These are phyloP conservation scores for Dissophora ornata DNA, from an alignment of 192 early-diverging fungal genomes.

Conservation along the genomic window DNA sequence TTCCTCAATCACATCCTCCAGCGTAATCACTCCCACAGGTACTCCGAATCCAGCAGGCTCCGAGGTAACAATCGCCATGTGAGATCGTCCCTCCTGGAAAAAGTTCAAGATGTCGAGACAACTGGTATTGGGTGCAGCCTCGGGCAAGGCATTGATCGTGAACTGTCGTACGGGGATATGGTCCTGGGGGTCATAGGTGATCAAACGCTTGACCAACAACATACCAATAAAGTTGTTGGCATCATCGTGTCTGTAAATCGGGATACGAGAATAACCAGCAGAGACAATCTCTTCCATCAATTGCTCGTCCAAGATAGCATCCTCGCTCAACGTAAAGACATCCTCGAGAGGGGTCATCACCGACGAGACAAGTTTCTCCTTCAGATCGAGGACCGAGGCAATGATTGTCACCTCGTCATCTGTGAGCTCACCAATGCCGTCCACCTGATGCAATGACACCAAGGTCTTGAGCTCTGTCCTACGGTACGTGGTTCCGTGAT, in stretches of 20 bases:
- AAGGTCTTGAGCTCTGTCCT: constrained; percentile 77
- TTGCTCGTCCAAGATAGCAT: constrained; percentile 69
- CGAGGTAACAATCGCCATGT: constrained; percentile 76
- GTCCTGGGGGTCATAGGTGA: constrained; percentile 80
- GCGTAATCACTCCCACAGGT: constrained; percentile 78
- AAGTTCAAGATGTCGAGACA: constrained; percentile 84
- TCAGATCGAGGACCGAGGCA: constrained; percentile 78
- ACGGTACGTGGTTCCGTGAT: constrained; percentile 90
- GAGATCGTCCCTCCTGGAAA: constrained; percentile 85
- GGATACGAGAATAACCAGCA: constrained; percentile 82
- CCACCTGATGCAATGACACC: constrained; percentile 78
- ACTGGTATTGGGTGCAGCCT: constrained; percentile 66
- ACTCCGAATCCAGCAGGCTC: constrained; percentile 63
- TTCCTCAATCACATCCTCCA: constrained; percentile 89
- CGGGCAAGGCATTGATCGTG: constrained; percentile 61
- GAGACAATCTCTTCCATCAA: constrained; percentile 68
- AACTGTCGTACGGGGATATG: constrained; percentile 71
- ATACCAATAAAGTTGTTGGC: constrained; percentile 78
- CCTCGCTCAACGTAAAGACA: constrained; percentile 73
- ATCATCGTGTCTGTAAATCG: constrained; percentile 70
- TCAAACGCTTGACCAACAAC: constrained; percentile 79
- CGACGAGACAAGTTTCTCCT: constrained; percentile 72
- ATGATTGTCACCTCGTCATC: constrained; percentile 86
- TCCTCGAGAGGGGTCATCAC: constrained; percentile 81
- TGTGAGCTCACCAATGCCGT: constrained; percentile 75